phyloP scores from a whole-genome alignment of 1,284 basidiomycete genomes.

The Cryptococcus floricola region DNA sequence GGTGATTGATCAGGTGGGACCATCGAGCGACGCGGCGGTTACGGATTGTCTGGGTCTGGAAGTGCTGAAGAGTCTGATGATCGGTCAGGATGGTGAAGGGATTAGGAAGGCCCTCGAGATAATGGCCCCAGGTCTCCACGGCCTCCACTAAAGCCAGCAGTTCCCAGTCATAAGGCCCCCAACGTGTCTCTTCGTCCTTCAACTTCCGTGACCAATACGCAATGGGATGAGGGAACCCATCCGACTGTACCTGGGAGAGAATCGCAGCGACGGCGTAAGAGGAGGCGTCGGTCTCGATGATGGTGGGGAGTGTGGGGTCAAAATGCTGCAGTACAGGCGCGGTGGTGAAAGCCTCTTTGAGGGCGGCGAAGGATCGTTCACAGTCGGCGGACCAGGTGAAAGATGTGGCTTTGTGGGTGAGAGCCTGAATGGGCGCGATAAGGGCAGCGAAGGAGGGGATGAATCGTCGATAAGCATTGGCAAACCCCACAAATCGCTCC shows the following conservation, averaged over 20 bases:
- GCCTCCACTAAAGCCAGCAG: neutral
- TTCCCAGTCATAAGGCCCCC: neutral
- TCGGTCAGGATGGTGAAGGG: neutral
- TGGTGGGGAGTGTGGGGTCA: neutral
- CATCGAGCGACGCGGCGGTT: no score
- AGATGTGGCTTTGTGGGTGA: neutral
- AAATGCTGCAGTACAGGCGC: neutral
- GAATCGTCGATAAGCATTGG: neutral
- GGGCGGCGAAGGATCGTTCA: neutral
- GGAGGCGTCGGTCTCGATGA: slow-evolving; percentile 39
- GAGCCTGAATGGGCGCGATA: neutral
- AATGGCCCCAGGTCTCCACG: neutral
- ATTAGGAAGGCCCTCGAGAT: neutral
- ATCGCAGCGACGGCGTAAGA: slow-evolving; percentile 33
- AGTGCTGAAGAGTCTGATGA: neutral
- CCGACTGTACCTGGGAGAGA: slow-evolving; percentile 23
- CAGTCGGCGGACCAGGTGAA: neutral
- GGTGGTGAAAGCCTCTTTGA: neutral
- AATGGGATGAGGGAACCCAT: neutral
- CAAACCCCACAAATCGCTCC: no score
- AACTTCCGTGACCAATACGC: neutral
- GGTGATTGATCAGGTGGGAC: no score
- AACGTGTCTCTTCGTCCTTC: neutral
- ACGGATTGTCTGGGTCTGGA: no score
- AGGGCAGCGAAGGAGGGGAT: neutral